Base-by-base conservation (phyloP, 2,329 filamentous ascomycete species). In the Dactylellina drechsleri region DNA sequence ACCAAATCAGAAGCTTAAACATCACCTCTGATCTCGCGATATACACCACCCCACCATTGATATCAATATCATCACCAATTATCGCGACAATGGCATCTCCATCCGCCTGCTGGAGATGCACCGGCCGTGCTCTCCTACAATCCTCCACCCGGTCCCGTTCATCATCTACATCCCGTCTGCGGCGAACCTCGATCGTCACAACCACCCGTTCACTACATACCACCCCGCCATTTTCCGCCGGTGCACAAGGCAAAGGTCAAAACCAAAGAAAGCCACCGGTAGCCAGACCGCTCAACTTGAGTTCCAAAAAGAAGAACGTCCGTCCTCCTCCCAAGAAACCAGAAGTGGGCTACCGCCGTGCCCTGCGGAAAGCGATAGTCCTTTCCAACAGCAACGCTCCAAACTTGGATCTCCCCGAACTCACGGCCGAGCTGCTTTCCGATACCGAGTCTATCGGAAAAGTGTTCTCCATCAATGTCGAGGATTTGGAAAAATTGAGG, bases 331-430 rank as follows among this genome's bases (percentile, higher is more conserved):
- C 13, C 50, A 45, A 78, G 76, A 62, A 72, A 41, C 43, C 56
- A 16, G 66, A 67, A 16, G 10, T 54, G 2, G 94, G 93, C 78
- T 93, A 97, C 85, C 89, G 93, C 78, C 96, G 93, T 83, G 91
- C 92, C 28, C 85, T 92, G 81, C 89, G 93, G 78, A 97, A 96
- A 85, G 89, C 92, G 78, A 92, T 99, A 80, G 89, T 96, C 73
- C 88, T 99, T 75, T 94, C 91, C 85, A 99, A 98, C 84, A 91
- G 92, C 82, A 98, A 97, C 83, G 95, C 95, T 58, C 84, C 97
- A 43, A 88, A 90, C 73, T 90, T 98, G 6, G 91, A 88, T 10
- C 85, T 96, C 78, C 83, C 85, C 73, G 86, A 90, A 57, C 80
- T 96, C 65, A 85, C 83, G 12, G 81, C 83, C 8, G 84, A 86